Evolutionary conservation across 225 moss, liverwort and hornwort species (phyloP), one percentile per base, ranked within the genome.

Genomic region (Sphagnum contortum): DNA sequence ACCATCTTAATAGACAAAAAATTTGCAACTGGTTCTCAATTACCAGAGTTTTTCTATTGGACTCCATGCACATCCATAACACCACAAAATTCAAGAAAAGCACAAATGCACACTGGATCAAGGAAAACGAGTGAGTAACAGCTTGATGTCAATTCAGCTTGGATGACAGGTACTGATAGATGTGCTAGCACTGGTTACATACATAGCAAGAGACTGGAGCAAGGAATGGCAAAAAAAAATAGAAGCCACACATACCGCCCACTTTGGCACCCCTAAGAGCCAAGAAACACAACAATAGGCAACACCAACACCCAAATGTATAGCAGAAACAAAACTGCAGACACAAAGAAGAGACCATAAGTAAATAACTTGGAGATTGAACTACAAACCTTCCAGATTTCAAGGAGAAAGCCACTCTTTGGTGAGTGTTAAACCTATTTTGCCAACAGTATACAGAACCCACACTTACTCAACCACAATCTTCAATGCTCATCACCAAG

Each of bases 251-350:
- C 81, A 79, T 71, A 92, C 93, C 48, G 93, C 96, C 57, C 93
- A 80, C 82, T 98, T 89, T 3, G 92, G 96, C 46, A 83, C 80
- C 5, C 91, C 89, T 2, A 98, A 9, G 49, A 0, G 5, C 96
- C 96, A 98, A 57, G 73, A 77, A 61, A 98, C 46, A 5, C 12
- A 14, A 73, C 96, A 98, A 51, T 98, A 98, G 2, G 53, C 44
- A 53, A 98, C 96, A 67, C 96, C 96, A 64, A 98, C 93, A 8
- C 67, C 12, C 62, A 98, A 71, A 55, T 98, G 96, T 48, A 98
- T 65, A n/a, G 79, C 87, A 10, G 93, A 98, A 48, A 98, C 96
- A 69, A 98, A 98, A 69, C 87, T 87, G 76, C 63, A 74, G 10
- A 57, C 13, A 70, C 51, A 5, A 44, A 52, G 63, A 10, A 69